Conservation (phyloP, 2,329 filamentous ascomycete genomes). For the Mollisia scopiformis region DNA sequence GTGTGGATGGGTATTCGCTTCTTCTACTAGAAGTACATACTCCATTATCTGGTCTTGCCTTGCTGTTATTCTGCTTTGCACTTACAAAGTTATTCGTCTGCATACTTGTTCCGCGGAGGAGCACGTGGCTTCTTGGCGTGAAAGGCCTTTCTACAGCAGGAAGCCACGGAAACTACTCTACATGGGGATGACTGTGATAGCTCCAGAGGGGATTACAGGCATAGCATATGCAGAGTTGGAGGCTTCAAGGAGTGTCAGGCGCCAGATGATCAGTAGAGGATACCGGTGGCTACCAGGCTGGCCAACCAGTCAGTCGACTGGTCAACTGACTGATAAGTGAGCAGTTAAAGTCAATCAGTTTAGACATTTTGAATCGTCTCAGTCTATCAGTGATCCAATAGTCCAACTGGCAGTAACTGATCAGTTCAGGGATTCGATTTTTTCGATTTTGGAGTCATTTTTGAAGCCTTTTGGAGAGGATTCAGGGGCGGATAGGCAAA, state of each 20-base stretch:
- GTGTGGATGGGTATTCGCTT: constrained; percentile 1
- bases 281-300: neutral
- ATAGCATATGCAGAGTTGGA: neutral
- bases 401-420: too few species aligned
- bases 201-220: neutral
- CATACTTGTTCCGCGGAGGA: neutral
- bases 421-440: too few species aligned
- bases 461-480: too few species aligned
- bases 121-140: neutral
- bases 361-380: too few species aligned
- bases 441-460: too few species aligned
- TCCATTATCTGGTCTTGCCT: constrained; percentile 8
- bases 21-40: constrained; percentile 1
- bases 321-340: too few species aligned
- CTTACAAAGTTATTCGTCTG: constrained; percentile 2
- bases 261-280: neutral
- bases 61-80: constrained; percentile 6
- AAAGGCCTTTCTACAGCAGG: neutral
- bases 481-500: too few species aligned
- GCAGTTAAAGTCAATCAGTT: too few species aligned
- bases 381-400: too few species aligned
- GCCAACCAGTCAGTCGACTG: too few species aligned
- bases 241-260: neutral
- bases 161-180: neutral
- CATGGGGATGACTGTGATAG: neutral